Evolutionary conservation across 768 basidiomycete genomes (phyloP), one percentile per base, ranked within the genome.

Genomic region (Suillus tomentosus): DNA sequence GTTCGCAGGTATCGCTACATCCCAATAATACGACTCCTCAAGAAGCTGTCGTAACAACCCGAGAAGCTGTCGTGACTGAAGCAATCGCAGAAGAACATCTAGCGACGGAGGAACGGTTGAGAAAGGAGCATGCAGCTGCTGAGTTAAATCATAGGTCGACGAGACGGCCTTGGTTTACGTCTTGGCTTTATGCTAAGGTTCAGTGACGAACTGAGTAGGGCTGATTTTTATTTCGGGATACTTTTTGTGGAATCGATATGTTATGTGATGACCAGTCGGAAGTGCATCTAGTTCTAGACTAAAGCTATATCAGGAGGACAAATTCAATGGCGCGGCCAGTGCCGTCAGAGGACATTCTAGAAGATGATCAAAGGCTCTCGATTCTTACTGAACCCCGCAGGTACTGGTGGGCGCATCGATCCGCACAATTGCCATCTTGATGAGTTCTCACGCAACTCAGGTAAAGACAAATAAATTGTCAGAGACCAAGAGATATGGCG

Each of bases 41-140:
- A 54, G 53, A 36, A 54, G 90, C 89, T 11, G 87, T 91, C 2
- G 53, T 54, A 5, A 60, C 66, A 42, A 79, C 86, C 5, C 83
- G 83, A 10, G 81, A 87, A 65, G 90, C 89, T 11, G 87, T 91
- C 48, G 79, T 84, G 59, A 82, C 84, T 54, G 90, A 92, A 68
- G 85, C 89, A 48, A 79, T 90, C 47, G 88, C 85, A 45, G 90
- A 92, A 72, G 90, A 91, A 74, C 80, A 84, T 64, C 78, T 83
- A 17, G 88, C 84, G 5, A 76, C 84, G 34, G 79, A 80, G 39
- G 80, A 85, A 66, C 78, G 84, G 53, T 69, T 86, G 57, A 80
- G 85, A 68, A 81, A 82, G 55, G 89, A 90, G 73, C 76, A 84
- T 68, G 79, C 77, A 11, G 83, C 86, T 67, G 83, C 79, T 42